Evolutionary conservation across 306 rosid genomes (phyloP), one percentile per base, ranked within the genome.

Genomic region (Prinsepia uniflora): DNA sequence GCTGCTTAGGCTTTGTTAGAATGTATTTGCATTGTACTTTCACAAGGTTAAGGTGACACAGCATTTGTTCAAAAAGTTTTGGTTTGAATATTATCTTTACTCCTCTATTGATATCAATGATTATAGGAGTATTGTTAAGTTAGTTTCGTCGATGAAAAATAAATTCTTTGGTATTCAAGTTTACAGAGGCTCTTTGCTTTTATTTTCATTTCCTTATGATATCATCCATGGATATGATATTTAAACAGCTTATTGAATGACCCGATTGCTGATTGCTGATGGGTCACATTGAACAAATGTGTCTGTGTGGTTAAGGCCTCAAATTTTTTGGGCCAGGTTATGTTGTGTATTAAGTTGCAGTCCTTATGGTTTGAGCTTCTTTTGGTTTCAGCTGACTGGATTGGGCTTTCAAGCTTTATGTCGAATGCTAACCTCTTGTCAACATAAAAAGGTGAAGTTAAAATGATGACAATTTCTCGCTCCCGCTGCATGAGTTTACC

Each of bases 1-100:
- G 72, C 87, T 81, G 77, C 85, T 57, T 93, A 84, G 80, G 76
- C 55, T 66, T 64, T 81, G 71, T 64, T 59, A 34, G 70, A 63
- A 10, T 68, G 63, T 60, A 41, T 56, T 81, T 58, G 39, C 67
- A 41, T 57, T 82, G 78, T 79, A 68, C 36, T 71, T 57, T 65
- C 76, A 61, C 20, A 22, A 79, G 74, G 63, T 71, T 74, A 67
- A 71, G 84, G 83, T 76, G 74, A 68, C 54, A 71, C 60, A 65
- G 64, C 72, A 45, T 63, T 53, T 67, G 65, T 81, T 81, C 65
- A 11, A 55, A 81, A 61, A 72, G 24, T 63, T 76, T 86, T 81
- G 82, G 80, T 60, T 67, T 55, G 65, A 65, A 68, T 58, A 65
- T 70, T 72, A 72, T 77, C 65, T 73, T 65, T 71, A 65, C 62